Base-by-base conservation (phyloP, 768 basidiomycete species). In the Tylopilus intermedius region DNA sequence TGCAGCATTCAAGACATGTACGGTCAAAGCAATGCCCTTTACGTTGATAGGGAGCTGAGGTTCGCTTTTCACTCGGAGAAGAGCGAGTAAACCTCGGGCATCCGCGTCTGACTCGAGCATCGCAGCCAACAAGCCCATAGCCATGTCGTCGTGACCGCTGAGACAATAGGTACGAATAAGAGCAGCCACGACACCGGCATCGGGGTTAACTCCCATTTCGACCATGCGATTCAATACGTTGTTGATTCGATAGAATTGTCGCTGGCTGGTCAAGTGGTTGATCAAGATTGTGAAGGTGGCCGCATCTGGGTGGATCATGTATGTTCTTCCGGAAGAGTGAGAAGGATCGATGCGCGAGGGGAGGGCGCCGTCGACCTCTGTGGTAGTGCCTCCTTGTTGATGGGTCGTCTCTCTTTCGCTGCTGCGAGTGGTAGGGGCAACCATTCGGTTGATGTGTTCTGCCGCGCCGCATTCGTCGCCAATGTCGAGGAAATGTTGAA, bases 211-310 rank as follows among this genome's bases (percentile, higher is more conserved):
- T 29, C 72, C 73, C 15, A 66, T 60, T 14, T 62, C 46, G 39
- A 70, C 58, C 78, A 86, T 82, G 27, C 70, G 71, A 32, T 75
- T 65, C 47, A 81, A 67, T 42, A 84, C 67, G 24, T 69, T 65
- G 50, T 79, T 61, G 8, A 80, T 77, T 41, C 72, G 72, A 18
- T 72, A 56, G 39, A 80, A 67, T 58, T 81, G 74, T 30, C 69
- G 69, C 35, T 70, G 72, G 15, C 58, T 65, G 32, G 76, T 77
- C 50, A 81, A 65, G 58, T 79, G 74, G 62, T 81, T 77, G 65
- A 88, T 80, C 55, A 86, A 73, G 41, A 83, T 76, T 8, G 80
- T 76, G 66, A 81, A 86, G 0, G 88, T 90, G 11, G 73, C 71
- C 8, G 77, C 75, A 58, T 84, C 78, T 21, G 86, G 82, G 49